These are phyloP conservation scores for Wolfiporia cocos DNA, from an alignment of 1,284 basidiomycete species.

Conservation along the genomic window DNA sequence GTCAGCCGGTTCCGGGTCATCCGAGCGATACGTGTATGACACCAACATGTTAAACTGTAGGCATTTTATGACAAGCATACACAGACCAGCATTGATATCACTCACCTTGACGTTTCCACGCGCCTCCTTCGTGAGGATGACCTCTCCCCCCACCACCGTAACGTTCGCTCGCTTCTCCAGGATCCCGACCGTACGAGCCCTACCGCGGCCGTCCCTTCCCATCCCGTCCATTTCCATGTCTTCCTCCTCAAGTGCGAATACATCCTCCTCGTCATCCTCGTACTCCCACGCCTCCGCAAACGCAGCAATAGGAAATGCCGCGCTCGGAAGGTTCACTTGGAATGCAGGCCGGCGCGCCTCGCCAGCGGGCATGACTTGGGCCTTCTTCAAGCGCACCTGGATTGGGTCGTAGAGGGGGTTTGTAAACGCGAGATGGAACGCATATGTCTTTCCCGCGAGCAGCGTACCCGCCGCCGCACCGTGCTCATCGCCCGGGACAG, in stretches of 20 bases:
- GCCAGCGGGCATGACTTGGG: conserved; percentile 27
- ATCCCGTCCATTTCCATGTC: conserved; percentile 40
- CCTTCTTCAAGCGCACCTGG: conserved; percentile 74
- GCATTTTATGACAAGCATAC: conserved; percentile 6
- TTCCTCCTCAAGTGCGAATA: conserved; percentile 71
- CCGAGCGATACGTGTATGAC: conserved; percentile 87
- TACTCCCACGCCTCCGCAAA: conserved; percentile 96
- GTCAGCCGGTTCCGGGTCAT: conserved; percentile 62
- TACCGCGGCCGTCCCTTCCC: conserved; percentile 36
- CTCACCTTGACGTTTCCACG: conserved; percentile 69
- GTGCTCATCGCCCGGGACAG: conserved; percentile 35
- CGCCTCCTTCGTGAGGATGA: conserved; percentile 72
- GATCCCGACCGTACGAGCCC: conserved; percentile 69
- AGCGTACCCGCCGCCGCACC: conserved; percentile 38
- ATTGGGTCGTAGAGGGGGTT: conserved; percentile 95
- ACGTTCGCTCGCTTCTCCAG: conserved; percentile 83
- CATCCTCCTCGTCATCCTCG: conserved; percentile 86
- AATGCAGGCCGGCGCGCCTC: conserved; percentile 58
- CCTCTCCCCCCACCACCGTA: conserved; percentile 80
- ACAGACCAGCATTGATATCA: conserved; percentile 6
- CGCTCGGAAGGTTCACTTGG: conserved; percentile 69
- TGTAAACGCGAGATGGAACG: conserved; percentile 84
- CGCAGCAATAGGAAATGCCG: conserved; percentile 76
- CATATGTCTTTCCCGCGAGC: conserved; percentile 72
- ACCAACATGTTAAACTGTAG: conserved; percentile 87